Evolutionary conservation across 192 early-diverging fungal genomes (phyloP), one percentile per base, ranked within the genome.

Genomic region (Dissophora ornata): DNA sequence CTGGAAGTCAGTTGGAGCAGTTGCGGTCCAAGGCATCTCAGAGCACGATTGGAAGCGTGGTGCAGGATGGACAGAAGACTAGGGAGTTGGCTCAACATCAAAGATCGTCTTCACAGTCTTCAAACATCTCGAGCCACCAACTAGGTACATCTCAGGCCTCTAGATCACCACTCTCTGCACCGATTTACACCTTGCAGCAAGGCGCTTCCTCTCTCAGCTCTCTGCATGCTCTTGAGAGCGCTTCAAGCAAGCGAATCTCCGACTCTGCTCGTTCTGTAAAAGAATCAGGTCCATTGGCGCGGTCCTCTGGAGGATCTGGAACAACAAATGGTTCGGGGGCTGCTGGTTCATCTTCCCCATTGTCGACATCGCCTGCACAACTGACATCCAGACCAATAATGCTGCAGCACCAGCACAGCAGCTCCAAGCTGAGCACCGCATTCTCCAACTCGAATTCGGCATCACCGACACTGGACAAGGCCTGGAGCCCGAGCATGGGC

Each of bases 181-280:
- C 70, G 8, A 65, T 75, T 57, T 75, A 75, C 42, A 75, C 15
- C 25, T 66, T 67, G 16, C 71, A 75, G 24, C 54, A 44, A 22
- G 63, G 63, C 12, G 38, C 44, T 9, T 63, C 61, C 0, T 75
- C 71, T 11, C 66, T 75, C 12, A 75, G 71, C 45, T 75, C 71
- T 4, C 45, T 75, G 10, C 71, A 75, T 40, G 63, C 71, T 0
- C 57, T 75, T 9, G 71, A 75, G 0, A 51, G 34, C 15, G 3
- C 57, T 19, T 57, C 62, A 8, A 2, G 34, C 33, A 75, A 75
- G 29, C 62, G 71, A 1, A 75, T 49, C 34, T 75, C 71, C 10
- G 71, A 75, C 32, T 75, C 71, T 18, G 36, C 63, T 29, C 62
- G 71, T 7, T 75, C 71, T 1, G 18, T 75, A 24, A 75, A 75